phyloP scores from a whole-genome alignment of 1,284 basidiomycete species.

The Ceratobasidium sp. region DNA sequence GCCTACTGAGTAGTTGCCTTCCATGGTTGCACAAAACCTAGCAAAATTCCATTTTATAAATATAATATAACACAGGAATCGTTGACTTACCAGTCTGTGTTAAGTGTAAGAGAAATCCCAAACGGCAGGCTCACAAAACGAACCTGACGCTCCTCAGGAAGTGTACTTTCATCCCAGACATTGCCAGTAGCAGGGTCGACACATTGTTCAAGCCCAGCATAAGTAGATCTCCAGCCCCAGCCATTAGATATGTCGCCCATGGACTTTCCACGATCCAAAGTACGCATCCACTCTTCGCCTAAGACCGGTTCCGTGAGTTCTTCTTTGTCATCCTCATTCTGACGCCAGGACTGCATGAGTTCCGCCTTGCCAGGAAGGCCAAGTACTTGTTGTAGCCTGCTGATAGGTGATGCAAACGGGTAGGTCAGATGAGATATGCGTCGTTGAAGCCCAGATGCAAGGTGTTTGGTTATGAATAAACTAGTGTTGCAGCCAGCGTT shows the following conservation, averaged over 20 bases:
- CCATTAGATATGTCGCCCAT: background rate
- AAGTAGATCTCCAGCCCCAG: constrained; percentile 11
- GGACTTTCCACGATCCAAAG: background rate
- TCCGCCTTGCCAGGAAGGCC: background rate
- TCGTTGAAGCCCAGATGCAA: background rate
- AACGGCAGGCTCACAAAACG: constrained; percentile 20
- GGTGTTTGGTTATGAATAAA: background rate
- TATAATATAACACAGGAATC: background rate
- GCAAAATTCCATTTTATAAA: background rate
- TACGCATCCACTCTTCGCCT: background rate
- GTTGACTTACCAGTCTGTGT: constrained; percentile 1
- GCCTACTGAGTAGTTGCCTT: background rate
- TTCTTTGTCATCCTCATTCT: background rate
- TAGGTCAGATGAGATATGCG: background rate
- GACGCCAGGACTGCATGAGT: background rate
- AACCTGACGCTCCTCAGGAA: background rate
- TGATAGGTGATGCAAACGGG: background rate
- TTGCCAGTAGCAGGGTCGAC: background rate
- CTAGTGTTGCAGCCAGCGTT: background rate
- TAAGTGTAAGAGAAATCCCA: constrained; percentile 1
- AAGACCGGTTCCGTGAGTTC: background rate
- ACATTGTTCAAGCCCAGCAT: background rate
- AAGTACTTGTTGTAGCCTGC: background rate
- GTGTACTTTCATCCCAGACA: background rate
- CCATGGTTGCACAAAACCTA: constrained; percentile 12